A percentile compares a stretch with the other conserved stretches of the same genome.
These are phyloP conservation scores for Acanthamoeba sp. DNA, from an alignment of 208 protist genomes.

Conservation along the genomic window DNA sequence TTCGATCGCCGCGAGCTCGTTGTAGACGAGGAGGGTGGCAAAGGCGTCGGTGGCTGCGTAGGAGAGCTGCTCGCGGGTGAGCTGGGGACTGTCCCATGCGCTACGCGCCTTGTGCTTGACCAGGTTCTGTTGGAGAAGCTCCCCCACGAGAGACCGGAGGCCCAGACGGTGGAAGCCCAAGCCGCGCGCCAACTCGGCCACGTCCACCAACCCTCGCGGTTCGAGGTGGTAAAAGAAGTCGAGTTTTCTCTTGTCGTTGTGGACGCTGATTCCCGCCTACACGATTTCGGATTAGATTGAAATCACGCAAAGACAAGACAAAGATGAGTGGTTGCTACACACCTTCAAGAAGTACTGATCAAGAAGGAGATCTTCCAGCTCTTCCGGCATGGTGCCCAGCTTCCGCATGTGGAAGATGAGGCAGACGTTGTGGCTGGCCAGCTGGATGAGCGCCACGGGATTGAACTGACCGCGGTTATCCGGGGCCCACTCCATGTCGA, in stretches of 20 bases:
- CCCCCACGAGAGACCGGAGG: neutral
- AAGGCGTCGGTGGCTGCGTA: neutral
- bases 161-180: neutral
- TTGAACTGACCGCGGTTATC: neutral
- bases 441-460: neutral
- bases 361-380: neutral
- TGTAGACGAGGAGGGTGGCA: neutral
- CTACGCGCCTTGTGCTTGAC: neutral
- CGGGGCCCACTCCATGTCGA: constrained; percentile 17
- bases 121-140: neutral
- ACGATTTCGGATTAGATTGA: too few relatives aligned
- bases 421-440: neutral
- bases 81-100: neutral
- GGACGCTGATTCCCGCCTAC: neutral
- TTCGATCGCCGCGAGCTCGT: neutral
- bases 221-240: neutral
- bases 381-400: neutral
- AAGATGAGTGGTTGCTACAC: neutral
- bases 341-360: neutral
- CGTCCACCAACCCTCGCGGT: neutral
- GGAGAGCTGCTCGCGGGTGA: neutral
- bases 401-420: neutral
- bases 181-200: neutral
- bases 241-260: neutral
- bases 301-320: too few relatives aligned